Evolutionary conservation across 805 yeast genomes (phyloP).

Genomic region (Saccharomycopsis javanensis): DNA sequence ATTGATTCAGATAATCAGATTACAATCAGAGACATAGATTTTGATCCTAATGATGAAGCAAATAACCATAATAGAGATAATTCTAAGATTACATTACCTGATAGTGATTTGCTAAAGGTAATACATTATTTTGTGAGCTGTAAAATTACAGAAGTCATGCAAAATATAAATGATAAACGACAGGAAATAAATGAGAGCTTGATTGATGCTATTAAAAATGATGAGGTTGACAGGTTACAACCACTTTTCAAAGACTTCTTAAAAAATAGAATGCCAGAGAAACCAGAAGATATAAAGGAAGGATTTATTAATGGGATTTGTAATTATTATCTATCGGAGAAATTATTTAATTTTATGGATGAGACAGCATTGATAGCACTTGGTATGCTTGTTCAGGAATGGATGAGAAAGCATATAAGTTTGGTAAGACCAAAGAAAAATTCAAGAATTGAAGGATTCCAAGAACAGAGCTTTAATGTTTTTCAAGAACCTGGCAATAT

Average conservation of each 20-base stretch:
- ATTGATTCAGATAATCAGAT: neutral
- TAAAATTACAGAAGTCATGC: neutral
- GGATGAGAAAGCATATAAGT: conserved; percentile 8
- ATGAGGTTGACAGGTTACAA: neutral
- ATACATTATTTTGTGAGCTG: conserved; percentile 13
- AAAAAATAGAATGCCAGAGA: neutral
- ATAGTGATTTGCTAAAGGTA: conserved; percentile 9
- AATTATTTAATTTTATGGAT: conserved; percentile 6
- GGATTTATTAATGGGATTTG: neutral
- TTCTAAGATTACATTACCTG: conserved; percentile 1
- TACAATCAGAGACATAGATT: neutral
- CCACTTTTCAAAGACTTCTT: neutral
- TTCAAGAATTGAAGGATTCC: neutral
- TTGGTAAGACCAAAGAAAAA: neutral
- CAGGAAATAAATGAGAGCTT: neutral
- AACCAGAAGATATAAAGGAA: neutral
- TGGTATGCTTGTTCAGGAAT: conserved; percentile 15
- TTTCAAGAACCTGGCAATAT: neutral
- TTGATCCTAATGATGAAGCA: neutral
- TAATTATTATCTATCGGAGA: neutral
- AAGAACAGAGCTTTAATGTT: neutral
- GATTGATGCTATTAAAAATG: neutral
- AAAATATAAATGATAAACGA: neutral
- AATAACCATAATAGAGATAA: neutral
- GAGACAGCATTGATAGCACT: conserved; percentile 17